Conservation (phyloP, 2,329 filamentous ascomycete species). For the Gyromitra esculenta region DNA sequence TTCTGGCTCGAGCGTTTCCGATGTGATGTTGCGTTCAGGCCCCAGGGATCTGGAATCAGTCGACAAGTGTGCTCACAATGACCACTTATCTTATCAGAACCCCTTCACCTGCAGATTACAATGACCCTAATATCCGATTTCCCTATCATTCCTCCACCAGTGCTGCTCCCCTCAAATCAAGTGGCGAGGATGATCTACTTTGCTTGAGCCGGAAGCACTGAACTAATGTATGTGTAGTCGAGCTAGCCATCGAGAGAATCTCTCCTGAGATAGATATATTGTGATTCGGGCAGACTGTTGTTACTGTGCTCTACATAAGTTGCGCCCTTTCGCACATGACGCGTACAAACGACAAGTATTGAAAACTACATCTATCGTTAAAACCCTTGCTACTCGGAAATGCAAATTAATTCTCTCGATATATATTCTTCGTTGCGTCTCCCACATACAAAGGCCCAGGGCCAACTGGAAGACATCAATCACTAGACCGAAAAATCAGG, state of each 20-base stretch:
- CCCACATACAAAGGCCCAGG: too few relatives aligned
- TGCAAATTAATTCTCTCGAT: too few relatives aligned
- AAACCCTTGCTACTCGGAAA: too few relatives aligned
- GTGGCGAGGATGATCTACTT: neutral
- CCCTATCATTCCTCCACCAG: neutral
- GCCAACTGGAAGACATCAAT: too few relatives aligned
- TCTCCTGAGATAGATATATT: too few relatives aligned
- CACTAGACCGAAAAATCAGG: too few relatives aligned
- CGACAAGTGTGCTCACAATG: conserved; percentile 16
- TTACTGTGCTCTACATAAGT: neutral
- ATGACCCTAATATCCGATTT: neutral
- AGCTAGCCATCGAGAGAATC: neutral
- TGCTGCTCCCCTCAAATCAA: neutral
- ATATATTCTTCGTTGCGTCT: too few relatives aligned
- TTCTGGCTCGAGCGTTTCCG: conserved; percentile 28
- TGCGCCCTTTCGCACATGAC: neutral
- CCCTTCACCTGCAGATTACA: neutral
- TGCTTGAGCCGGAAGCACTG: neutral
- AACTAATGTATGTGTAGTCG: neutral
- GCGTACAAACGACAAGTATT: too few relatives aligned
- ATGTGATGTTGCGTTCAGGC: neutral
- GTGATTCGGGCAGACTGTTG: too few relatives aligned
- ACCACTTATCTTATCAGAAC: conserved; percentile 7
- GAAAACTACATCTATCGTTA: too few relatives aligned
- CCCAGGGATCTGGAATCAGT: conserved; percentile 16